Conservation (phyloP, 768 basidiomycete genomes). For the Lactifluus echinatus region DNA sequence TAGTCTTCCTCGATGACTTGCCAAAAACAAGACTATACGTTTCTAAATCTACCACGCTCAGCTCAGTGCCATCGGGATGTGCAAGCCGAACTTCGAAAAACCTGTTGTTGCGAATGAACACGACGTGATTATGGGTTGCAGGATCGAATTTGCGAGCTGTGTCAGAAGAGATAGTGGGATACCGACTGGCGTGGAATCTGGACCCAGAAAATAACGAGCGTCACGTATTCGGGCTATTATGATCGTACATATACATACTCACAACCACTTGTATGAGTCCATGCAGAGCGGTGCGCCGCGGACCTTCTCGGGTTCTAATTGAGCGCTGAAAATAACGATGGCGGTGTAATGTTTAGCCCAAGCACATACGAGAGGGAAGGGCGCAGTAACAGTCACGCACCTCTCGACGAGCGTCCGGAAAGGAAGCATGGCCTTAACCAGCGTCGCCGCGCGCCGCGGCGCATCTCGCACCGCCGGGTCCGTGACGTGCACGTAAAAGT, state of each 20-base stretch:
- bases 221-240: neutral
- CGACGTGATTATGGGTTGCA: slow-evolving; percentile 70
- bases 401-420: slow-evolving; percentile 81
- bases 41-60: slow-evolving; percentile 79
- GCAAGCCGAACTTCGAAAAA: slow-evolving; percentile 78
- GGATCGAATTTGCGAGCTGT: slow-evolving; percentile 76
- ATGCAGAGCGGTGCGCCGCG: slow-evolving; percentile 75
- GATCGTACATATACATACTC: slow-evolving; percentile 23
- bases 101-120: slow-evolving; percentile 85
- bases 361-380: no score
- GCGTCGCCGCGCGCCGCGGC: slow-evolving; percentile 66
- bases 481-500: slow-evolving; percentile 85
- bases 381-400: slow-evolving; percentile 33
- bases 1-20: neutral
- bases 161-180: slow-evolving; percentile 78
- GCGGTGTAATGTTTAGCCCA: neutral
- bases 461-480: slow-evolving; percentile 48
- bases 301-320: slow-evolving; percentile 83
- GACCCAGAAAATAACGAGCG: neutral
- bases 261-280: slow-evolving; percentile 93
- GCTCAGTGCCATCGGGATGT: slow-evolving; percentile 52
- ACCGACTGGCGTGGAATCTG: slow-evolving; percentile 89
- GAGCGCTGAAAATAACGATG: slow-evolving; percentile 36
- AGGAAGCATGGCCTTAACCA: slow-evolving; percentile 77
- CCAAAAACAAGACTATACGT: slow-evolving; percentile 31